Base-by-base conservation (phyloP, 352 stramenopile species). In the Phytopythium vexans region DNA sequence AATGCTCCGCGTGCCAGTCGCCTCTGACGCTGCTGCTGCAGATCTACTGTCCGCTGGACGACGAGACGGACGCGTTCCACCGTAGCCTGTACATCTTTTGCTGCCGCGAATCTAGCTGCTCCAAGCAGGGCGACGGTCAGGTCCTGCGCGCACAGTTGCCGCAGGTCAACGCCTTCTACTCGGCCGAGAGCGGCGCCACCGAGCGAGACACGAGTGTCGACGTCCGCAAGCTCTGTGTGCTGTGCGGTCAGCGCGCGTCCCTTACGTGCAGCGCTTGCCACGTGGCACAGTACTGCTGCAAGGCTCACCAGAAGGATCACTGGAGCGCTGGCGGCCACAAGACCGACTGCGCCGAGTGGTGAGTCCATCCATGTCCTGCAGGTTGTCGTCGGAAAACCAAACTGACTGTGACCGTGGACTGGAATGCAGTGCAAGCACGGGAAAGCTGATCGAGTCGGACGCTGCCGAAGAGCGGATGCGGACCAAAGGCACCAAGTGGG, bases 11-110 rank as follows among this genome's bases (percentile, higher is more conserved):
- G 31, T 94, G 85, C 58, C 43, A 41, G 27, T 54, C 34, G 52
- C 69, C 72, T 33, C 56, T 97, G 55, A 60, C 79, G 9, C 96
- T 97, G 51, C 62, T 97, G 45, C 49, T 94, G 56, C 93, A 98
- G 70, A 83, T 98, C 52, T 98, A 98, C 59, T 97, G 88, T 54
- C 93, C 93, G 38, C 68, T 96, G 36, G 91, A 98, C 66, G 82
- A 95, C 16, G 55, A 79, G 11, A 33, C 64, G 16, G 73, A 94
- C 57, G 92, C 91, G 56, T 98, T 98, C 68, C 94, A 98, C 79
- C 88, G 94, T 56, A 94, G 72, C 15, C 57, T 98, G 16, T 98
- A 97, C 70, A 74, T 98, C 9, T 98, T 98, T 60, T 85, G 82
- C 38, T 98, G 92, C 71, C 77, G 88, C 36, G 83, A 72, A 36